Conservation (phyloP, 371 early-diverging fungal genomes). For the Batkoa obscura region DNA sequence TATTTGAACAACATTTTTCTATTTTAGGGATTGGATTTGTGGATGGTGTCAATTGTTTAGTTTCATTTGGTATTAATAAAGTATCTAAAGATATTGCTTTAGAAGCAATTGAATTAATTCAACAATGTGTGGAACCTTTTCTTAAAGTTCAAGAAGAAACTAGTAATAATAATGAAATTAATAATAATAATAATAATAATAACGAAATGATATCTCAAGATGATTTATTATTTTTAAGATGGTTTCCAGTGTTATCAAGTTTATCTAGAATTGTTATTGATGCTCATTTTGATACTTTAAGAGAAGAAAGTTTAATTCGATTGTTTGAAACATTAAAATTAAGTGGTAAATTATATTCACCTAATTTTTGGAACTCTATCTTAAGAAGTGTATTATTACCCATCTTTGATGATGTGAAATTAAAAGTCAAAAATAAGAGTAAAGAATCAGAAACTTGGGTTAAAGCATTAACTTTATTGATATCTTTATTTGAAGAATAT, state of each 20-base stretch:
- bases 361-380: constrained; percentile 54
- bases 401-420: constrained; percentile 60
- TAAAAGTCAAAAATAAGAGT: constrained; percentile 3
- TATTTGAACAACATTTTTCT: constrained; percentile 29
- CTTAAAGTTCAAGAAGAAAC: constrained; percentile 7
- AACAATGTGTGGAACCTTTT: constrained; percentile 4
- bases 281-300: constrained; percentile 16
- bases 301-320: constrained; percentile 8
- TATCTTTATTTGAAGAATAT: constrained; percentile 51
- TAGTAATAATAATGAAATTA: constrained; percentile 14
- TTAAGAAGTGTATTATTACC: constrained; percentile 57
- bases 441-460: constrained; percentile 25
- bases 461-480: constrained; percentile 56
- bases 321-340: constrained; percentile 48
- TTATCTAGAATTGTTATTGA: constrained; percentile 75
- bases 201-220: background rate
- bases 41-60: constrained; percentile 33
- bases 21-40: background rate
- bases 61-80: constrained; percentile 31
- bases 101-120: constrained; percentile 27
- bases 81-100: constrained; percentile 28
- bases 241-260: constrained; percentile 75
- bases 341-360: constrained; percentile 38
- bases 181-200: constrained; percentile 9
- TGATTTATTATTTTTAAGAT: constrained; percentile 17